Evolutionary conservation across 1,284 basidiomycete species (phyloP), one percentile per base, ranked within the genome.

Genomic region (Afroboletus lepidellus): DNA sequence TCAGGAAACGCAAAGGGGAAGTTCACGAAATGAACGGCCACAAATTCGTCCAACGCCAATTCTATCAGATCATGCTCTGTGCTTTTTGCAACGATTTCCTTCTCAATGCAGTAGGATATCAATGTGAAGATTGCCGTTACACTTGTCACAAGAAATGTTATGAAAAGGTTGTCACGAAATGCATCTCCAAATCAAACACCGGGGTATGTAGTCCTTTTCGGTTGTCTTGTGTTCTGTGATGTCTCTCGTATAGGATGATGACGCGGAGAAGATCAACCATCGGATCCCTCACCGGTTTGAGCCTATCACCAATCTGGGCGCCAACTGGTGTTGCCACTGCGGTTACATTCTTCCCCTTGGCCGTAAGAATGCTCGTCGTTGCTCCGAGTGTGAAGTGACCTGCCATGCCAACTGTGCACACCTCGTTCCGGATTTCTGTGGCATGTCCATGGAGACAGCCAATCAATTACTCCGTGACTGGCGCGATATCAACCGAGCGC

Each of bases 241-340:
- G 51, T 47, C 11, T 20, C 60, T 89, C 85, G 86, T 58, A 30
- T 60, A 93, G 91, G 93, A 98, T 62, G 91, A 87, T 53, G 96
- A 99, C 72, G 96, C 93, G 72, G 95, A 98, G 74, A 98, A 98
- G 77, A 94, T 99, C 71, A 99, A 99, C 66, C 95, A 99, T 74
- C 91, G 97, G 51, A 99, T 99, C 64, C 97, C 97, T 42, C 97
- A 99, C 74, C 90, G 97, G 23, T 99, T 99, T 76, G 93, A 96
- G 66, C 88, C 94, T 27, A 87, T 98, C 69, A 98, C 95, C 60
- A 99, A 98, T 70, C 89, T 99, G 56, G 92, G 94, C 44, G 92
- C 97, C 23, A 98, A 97, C 69, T 99, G 97, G 97, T 99, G 97
- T 73, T 99, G 96, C 71, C 97, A 99, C 71, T 99, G 97, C 72